Conservation (phyloP, 2,329 filamentous ascomycete species). For the Podosphaera xanthii region DNA sequence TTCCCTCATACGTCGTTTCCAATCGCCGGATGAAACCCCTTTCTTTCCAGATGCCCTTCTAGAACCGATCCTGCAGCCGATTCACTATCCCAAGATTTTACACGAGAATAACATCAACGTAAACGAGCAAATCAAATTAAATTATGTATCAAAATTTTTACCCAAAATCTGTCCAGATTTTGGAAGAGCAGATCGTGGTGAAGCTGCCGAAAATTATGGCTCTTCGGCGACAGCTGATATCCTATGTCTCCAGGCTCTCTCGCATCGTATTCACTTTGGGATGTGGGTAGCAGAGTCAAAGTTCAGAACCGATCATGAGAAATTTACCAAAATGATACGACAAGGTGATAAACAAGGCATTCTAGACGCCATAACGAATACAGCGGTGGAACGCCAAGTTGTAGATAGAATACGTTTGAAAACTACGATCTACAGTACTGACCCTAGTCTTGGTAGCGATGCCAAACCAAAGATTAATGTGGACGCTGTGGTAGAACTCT, state of each 20-base stretch:
- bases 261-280: slow-evolving; percentile 82
- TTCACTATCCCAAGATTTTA: slow-evolving; percentile 73
- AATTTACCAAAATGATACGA: slow-evolving; percentile 63
- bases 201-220: slow-evolving; percentile 85
- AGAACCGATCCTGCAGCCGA: slow-evolving; percentile 61
- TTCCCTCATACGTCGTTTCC: slow-evolving; percentile 79
- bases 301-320: slow-evolving; percentile 62
- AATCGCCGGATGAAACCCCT: slow-evolving; percentile 89
- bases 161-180: slow-evolving; percentile 63
- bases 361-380: slow-evolving; percentile 74
- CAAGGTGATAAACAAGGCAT: slow-evolving; percentile 61
- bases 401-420: slow-evolving; percentile 70
- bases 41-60: slow-evolving; percentile 76
- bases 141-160: slow-evolving; percentile 66
- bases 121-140: slow-evolving; percentile 65
- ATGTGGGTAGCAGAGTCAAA: slow-evolving; percentile 97
- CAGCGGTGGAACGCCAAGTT: slow-evolving; percentile 74
- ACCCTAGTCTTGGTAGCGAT: slow-evolving; percentile 43
- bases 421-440: slow-evolving; percentile 79
- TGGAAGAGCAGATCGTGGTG: slow-evolving; percentile 56
- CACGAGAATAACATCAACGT: slow-evolving; percentile 78
- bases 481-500: slow-evolving; percentile 77
- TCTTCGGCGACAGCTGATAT: slow-evolving; percentile 83
- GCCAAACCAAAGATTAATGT: slow-evolving; percentile 67
- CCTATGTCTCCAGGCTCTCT: slow-evolving; percentile 68